Conservation (phyloP, 306 rosid genomes). For the Lathyrus tuberosus region DNA sequence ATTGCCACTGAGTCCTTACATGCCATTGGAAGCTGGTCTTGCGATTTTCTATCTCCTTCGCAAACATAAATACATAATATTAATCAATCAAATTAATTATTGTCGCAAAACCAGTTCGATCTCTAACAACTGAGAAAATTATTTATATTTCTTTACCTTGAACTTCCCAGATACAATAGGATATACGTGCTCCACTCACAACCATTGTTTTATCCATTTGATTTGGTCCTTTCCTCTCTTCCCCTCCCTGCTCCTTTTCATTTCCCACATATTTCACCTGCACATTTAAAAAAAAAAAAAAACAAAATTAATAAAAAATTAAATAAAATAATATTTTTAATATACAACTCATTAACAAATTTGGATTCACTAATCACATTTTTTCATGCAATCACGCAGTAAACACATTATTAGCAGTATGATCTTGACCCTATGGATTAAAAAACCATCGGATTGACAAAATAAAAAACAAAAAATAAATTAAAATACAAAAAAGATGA, state of each 20-base stretch:
- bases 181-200: constrained; percentile 81
- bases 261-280: constrained; percentile 82
- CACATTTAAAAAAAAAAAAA: not conserved
- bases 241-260: constrained; percentile 45
- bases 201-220: constrained; percentile 69
- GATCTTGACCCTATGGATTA: too few relatives aligned
- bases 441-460: not conserved
- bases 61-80: not conserved
- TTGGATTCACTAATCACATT: too few relatives aligned
- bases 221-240: constrained; percentile 52
- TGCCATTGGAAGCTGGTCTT: constrained; percentile 66
- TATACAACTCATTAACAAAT: too few relatives aligned
- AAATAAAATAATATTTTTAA: too few relatives aligned
- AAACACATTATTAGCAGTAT: too few relatives aligned
- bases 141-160: constrained; percentile 52
- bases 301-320: not conserved
- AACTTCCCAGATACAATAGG: constrained; percentile 91
- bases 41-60: constrained; percentile 65
- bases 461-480: not conserved
- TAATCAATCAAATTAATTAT: too few relatives aligned
- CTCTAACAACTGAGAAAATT: too few relatives aligned
- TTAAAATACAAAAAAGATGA: not conserved
- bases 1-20: constrained; percentile 91
- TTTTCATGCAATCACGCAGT: too few relatives aligned
- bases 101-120: too few relatives aligned